Evolutionary conservation across 1,139 yeast species (phyloP).

Genomic region (Petasospora fabianii): DNA sequence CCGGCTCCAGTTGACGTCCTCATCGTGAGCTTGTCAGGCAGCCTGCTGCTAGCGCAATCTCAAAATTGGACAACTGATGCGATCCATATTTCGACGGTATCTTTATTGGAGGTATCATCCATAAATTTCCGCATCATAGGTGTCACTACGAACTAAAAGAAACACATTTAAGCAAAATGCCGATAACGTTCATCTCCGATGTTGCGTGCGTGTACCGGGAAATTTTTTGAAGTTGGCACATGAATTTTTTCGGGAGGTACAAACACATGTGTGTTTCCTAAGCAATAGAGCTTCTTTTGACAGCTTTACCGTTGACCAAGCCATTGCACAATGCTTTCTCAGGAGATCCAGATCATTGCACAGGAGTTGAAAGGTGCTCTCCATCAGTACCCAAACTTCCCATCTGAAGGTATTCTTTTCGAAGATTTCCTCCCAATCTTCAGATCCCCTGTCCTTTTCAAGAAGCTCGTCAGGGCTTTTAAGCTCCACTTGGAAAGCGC

Average conservation of each 20-base stretch:
- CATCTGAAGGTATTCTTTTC: conserved; percentile 85
- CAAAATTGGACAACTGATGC: no score
- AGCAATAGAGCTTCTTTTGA: no score
- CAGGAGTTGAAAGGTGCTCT: conserved; percentile 60
- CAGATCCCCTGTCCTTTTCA: conserved; percentile 75
- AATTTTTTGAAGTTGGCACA: background rate
- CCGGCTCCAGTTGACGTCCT: no score
- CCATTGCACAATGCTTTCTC: conserved; percentile 5
- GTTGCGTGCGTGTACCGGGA: background rate
- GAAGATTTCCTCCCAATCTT: conserved; percentile 96
- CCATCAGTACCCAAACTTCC: conserved; percentile 90
- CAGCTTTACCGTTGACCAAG: no score
- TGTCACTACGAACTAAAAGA: no score
- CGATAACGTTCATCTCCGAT: background rate
- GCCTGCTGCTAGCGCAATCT: no score
- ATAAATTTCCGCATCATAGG: no score
- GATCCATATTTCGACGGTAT: no score
- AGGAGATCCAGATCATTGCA: conserved; percentile 41
- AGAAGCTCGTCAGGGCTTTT: conserved; percentile 77
- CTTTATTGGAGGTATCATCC: no score
- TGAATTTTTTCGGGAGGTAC: conserved; percentile 3
- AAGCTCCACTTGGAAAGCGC: conserved; percentile 63
- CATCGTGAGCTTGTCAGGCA: no score
- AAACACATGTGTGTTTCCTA: no score
- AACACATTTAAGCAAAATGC: no score